These are phyloP conservation scores for Beauveria asiatica DNA, from an alignment of 2,329 filamentous ascomycete genomes.

Conservation along the genomic window DNA sequence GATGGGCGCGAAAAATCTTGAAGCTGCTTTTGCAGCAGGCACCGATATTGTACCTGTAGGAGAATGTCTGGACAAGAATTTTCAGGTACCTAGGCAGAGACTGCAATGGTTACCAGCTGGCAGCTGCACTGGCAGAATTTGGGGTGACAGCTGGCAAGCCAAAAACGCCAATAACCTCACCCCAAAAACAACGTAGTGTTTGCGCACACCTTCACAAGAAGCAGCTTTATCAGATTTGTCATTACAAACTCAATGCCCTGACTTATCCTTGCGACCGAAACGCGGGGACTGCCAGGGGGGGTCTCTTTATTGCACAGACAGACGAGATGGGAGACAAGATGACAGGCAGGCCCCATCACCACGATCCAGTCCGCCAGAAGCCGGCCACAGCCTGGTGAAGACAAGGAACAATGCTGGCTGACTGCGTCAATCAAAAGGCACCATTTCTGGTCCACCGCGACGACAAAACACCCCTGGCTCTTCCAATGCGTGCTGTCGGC, in stretches of 20 bases:
- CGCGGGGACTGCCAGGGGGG: neutral
- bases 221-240: neutral
- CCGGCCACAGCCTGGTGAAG: no score
- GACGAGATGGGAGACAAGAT: neutral
- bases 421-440: no score
- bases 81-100: neutral
- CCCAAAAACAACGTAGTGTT: neutral
- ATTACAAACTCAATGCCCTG: neutral
- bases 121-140: neutral
- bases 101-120: neutral
- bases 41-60: no score
- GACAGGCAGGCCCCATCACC: neutral
- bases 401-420: no score
- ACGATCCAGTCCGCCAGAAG: neutral
- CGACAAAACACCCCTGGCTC: neutral
- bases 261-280: neutral
- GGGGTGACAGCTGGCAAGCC: neutral
- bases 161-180: neutral
- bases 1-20: no score
- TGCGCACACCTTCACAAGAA: neutral
- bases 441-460: neutral
- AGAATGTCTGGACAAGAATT: neutral
- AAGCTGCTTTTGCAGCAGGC: no score
- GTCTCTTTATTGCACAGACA: neutral
- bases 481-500: neutral